Evolutionary conservation across 192 early-diverging fungal genomes (phyloP), one percentile per base, ranked within the genome.

Genomic region (Coemansia sp.): DNA sequence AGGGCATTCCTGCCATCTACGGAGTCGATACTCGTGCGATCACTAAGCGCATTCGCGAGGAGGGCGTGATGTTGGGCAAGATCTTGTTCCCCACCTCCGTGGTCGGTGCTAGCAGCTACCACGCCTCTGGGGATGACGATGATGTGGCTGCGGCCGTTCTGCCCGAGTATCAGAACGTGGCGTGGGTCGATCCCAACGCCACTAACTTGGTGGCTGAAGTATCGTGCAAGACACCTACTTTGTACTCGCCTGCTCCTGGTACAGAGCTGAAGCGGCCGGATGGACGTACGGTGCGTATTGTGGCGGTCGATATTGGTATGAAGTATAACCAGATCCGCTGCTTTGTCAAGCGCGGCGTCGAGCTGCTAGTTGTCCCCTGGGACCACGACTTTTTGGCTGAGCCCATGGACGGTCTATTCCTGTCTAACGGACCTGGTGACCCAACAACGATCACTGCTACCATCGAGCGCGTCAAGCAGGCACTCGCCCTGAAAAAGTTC

Each of bases 321-420:
- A 99, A 99, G 84, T 94, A 90, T 87, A 99, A 98, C 86, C 97
- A 99, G 84, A 95, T 98, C 82, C 91, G 97, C 67, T 99, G 97
- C 88, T 97, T 99, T 72, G 89, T 96, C 47, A 90, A 93, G 73
- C 93, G 97, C 42, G 97, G 97, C 71, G 94, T 99, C 13, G 93
- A 97, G 72, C 74, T 98, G 65, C 89, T 92, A 68, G 91, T 97
- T 5, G 96, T 99, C 11, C 97, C 97, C 16, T 99, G 96, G 95
- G 88, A 99, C 81, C 93, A 97, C 75, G 94, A 98, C 83, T 97
- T 98, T 75, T 77, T 89, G 47, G 81, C 79, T 9, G 93, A 94
- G 38, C 66, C 71, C 29, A 81, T 81, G 34, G 95, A 98, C 84
- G 97, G 96, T 66, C 86, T 99, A 49, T 94, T 94, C 83, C 74